phyloP scores from a whole-genome alignment of 2,329 filamentous ascomycete genomes.

The Fusarium sp. region DNA sequence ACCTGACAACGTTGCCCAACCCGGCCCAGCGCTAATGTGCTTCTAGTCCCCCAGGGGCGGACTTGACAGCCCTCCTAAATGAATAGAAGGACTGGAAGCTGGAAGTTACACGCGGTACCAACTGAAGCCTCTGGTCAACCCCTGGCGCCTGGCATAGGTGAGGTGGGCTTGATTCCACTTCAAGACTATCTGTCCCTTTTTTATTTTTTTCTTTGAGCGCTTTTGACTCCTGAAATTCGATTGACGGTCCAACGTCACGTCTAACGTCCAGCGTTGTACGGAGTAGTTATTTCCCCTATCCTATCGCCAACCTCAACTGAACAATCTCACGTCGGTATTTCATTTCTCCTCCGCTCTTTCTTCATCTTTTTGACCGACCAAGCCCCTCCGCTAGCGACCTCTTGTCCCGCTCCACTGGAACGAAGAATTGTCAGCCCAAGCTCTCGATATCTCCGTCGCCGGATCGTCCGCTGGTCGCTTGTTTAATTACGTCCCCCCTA shows the following conservation, averaged over 20 bases:
- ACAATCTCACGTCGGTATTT: conserved; percentile 15
- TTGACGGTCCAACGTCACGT: conserved; percentile 22
- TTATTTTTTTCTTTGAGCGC: conserved; percentile 24
- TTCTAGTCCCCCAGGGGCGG: conserved; percentile 31
- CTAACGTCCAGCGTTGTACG: conserved; percentile 19
- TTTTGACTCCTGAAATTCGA: conserved; percentile 37
- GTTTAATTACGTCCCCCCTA: conserved; percentile 50
- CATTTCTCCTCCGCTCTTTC: conserved; percentile 22
- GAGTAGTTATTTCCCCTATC: conserved; percentile 25
- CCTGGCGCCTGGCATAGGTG: conserved; percentile 11
- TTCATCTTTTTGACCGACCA: conserved; percentile 21
- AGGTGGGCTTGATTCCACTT: conserved; percentile 36
- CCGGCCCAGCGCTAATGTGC: conserved; percentile 41
- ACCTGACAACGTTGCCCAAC: conserved; percentile 36
- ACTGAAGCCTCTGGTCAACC: conserved; percentile 15
- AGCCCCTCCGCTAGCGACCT: conserved; percentile 36
- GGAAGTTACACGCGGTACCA: conserved; percentile 12
- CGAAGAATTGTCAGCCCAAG: conserved; percentile 37
- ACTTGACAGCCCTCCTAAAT: conserved; percentile 44
- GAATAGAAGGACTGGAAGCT: conserved; percentile 39
- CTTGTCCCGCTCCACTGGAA: conserved; percentile 43
- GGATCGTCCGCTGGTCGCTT: conserved; percentile 42
- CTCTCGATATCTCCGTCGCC: conserved; percentile 36
- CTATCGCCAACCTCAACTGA: conserved; percentile 16
- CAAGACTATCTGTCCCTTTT: conserved; percentile 35